Evolutionary conservation across 208 protist genomes (phyloP), one percentile per base, ranked within the genome.

Genomic region (Strigomonas culicis): DNA sequence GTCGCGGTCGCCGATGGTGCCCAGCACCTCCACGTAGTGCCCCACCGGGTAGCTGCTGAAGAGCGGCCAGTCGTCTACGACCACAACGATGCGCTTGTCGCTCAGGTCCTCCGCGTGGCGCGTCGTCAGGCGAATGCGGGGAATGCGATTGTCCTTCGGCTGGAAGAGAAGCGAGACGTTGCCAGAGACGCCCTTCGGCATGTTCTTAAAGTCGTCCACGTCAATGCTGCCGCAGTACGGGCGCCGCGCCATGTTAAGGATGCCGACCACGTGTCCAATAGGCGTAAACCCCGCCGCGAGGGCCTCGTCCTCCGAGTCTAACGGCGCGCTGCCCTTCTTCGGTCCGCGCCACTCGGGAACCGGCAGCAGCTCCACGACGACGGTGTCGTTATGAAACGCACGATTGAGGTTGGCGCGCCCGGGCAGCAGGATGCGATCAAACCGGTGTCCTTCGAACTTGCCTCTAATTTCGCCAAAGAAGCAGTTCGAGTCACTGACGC

Each of bases 31-130:
- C 7, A 98, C 85, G 68, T 97, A 97, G 74, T 98, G 96, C 19
- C 96, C 97, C 10, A 84, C 70, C 6, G 98, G 98, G 73, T 97
- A 98, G 53, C 76, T 88, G 55, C 79, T 92, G 69, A 83, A 87
- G 22, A 75, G 47, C 2, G 87, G 72, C 98, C 98, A 99, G 55
- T 88, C 78, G 66, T 98, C 97, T n/a, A 99, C 94, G 24, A 92
- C 84, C n/a, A 99, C 94, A 32, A 95, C 81, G 8, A 99, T 71
- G 25, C 97, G 74, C 68, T 98, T 97, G 62, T 94, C 87, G 31
- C 85, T 77, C 43, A 98, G 66, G 57, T 92, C 77, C 32, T 84
- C 66, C 21, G 85, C 55, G 62, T 97, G 88, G 15, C 68, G 70
- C 17, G 91, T 94, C 22, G 74, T 68, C 66, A 98, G 90, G 66